Evolutionary conservation across 257 asterid species (phyloP), one percentile per base, ranked within the genome.

Genomic region (Schizonepeta tenuifolia): DNA sequence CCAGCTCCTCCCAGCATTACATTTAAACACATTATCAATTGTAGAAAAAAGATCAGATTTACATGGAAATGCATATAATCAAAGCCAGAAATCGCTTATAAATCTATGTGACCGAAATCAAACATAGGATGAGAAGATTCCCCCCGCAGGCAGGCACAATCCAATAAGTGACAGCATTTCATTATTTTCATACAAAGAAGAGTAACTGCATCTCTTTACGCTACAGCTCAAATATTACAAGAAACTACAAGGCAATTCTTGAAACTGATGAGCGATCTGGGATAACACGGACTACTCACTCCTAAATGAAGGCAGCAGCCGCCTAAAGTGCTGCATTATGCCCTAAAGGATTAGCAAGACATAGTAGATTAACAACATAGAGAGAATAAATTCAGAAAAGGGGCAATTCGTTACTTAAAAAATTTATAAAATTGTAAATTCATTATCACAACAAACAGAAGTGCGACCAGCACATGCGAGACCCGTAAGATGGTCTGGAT

Each of bases 1-100:
- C 33, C 64, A 80, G 58, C 46, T 61, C 73, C 73, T 67, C 55
- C 3, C 38, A 59, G 13, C 12, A 64, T 12, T 46, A 63, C 22
- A 33, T 28, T 46, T 36, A 31, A 70, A 54, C n/a, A 59, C 3
- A 41, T 28, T 51, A 24, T 4, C n/a, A 18, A 33, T 21, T 7
- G 36, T 31, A 4, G 36, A 31, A 4, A 24, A 69, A 69, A 26
- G 26, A 63, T 36, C 36, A 62, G 26, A 78, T 63, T 46, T 50
- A 17, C 65, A 43, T 28, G 55, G 31, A 20, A 69, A 28, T 65
- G 47, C n/a, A 38, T 33, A 20, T 26, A 69, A 60, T 13, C 64
- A n/a, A 59, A 73, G 35, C 31, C 56, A 53, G 50, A 62, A 38
- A 74, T 2, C 41, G 50, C 22, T 55, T 22, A 24, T 47, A 18